Conservation (phyloP, 306 rosid species). For the Amphicarpaea edgeworthii region DNA sequence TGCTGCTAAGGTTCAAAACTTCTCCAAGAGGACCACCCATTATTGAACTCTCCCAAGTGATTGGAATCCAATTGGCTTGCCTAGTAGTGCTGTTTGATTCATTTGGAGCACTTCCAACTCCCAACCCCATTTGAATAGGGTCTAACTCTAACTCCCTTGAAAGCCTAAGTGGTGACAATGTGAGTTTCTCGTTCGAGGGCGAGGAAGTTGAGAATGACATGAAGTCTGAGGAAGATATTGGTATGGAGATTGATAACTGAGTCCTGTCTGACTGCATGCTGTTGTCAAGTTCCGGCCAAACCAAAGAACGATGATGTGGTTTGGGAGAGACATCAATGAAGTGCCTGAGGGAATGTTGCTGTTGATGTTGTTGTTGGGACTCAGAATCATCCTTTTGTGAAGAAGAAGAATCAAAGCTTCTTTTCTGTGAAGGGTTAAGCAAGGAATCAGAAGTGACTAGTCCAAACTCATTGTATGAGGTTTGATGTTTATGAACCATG, state of each 20-base stretch:
- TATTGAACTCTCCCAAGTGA: conserved; percentile 76
- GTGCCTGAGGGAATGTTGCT: conserved; percentile 67
- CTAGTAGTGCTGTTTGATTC: conserved; percentile 54
- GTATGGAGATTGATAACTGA: conserved; percentile 80
- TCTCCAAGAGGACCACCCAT: conserved; percentile 97
- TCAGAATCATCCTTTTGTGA: conserved; percentile 52
- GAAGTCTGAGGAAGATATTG: conserved; percentile 61
- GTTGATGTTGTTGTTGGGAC: conserved; percentile 61
- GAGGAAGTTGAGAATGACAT: conserved; percentile 60
- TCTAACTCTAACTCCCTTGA: conserved; percentile 69
- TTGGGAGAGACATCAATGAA: conserved; percentile 82
- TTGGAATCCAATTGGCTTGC: conserved; percentile 82
- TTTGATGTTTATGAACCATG: conserved; percentile 58
- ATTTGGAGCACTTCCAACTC: conserved; percentile 41
- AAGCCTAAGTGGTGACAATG: conserved; percentile 74
- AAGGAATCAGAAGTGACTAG: conserved; percentile 70
- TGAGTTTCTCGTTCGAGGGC: conserved; percentile 60
- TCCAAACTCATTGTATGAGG: conserved; percentile 67
- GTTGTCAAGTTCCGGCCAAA: conserved; percentile 63
- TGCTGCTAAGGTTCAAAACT: conserved; percentile 70
- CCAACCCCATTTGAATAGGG: conserved; percentile 70
- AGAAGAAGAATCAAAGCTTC: conserved; percentile 56
- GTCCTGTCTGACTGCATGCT: conserved; percentile 65
- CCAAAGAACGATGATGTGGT: conserved; percentile 45
- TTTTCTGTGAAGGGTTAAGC: conserved; percentile 72